A percentile compares a stretch with the other conserved stretches of the same genome.
phyloP scores from a whole-genome alignment of 495 filamentous ascomycete genomes.

The Neurospora sp. region DNA sequence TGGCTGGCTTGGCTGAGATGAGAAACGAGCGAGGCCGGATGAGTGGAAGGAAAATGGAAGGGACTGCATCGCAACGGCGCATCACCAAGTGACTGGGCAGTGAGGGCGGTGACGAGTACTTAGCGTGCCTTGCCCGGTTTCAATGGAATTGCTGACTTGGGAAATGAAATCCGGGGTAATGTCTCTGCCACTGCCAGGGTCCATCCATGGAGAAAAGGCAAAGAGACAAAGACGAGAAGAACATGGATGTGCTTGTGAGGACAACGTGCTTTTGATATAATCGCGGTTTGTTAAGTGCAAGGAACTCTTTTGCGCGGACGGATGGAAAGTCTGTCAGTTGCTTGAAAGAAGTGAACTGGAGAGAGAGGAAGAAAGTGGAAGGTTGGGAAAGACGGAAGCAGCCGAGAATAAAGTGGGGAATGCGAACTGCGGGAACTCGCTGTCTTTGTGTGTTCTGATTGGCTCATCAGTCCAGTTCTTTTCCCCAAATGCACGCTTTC shows the following conservation, averaged over 20 bases:
- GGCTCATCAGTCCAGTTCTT: not conserved
- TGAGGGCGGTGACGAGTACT: not conserved
- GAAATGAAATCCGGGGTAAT: conserved; percentile 1
- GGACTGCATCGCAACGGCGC: not conserved
- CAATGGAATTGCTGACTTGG: not conserved
- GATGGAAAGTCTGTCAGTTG: not conserved
- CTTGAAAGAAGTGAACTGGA: not conserved
- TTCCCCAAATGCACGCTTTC: not conserved
- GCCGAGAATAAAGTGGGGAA: not conserved
- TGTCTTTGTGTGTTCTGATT: not conserved
- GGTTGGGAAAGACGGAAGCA: not conserved
- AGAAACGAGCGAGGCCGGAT: not conserved
- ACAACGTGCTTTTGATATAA: not conserved
- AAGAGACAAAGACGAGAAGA: not conserved
- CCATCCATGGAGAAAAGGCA: not conserved
- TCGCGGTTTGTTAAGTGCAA: not conserved
- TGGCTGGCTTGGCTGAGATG: not conserved
- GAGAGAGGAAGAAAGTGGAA: not conserved
- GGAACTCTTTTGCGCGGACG: not conserved
- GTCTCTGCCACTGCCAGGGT: not conserved
- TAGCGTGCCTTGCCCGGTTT: not conserved
- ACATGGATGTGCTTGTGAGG: not conserved
- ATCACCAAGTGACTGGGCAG: not conserved
- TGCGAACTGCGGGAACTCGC: not conserved
- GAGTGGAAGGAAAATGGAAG: not conserved